Base-by-base conservation (phyloP, 139 green algal species). In the Chlamydomonas sp. region DNA sequence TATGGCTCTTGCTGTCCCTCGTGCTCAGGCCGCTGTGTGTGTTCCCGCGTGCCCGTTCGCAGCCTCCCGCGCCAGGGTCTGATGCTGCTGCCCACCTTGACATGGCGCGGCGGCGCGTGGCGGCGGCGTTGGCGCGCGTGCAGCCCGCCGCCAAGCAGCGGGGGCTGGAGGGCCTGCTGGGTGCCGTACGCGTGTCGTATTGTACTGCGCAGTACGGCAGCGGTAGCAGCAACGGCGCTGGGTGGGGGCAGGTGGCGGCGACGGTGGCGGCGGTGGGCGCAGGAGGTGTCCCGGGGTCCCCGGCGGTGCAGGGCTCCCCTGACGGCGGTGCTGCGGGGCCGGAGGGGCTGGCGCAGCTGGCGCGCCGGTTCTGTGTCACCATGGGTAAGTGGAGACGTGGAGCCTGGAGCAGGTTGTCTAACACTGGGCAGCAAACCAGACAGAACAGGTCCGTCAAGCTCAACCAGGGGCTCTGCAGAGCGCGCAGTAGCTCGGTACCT, bases 131-230 rank as follows among this genome's bases (percentile, higher is more conserved):
- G n/a, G 14, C 5, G 12, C 72, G 73, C 62, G 82, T 87, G 7
- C 6, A 60, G 1, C 61, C 60, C 16, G 12, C 31, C 3, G 1
- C 63, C n/a, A 87, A 87, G 71, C 82, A 79, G 31, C 58, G 58
- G 31, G 82, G 60, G 18, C 71, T 87, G 82, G 82, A 87, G 69
- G 82, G 82, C 12, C 61, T 79, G 82, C 71, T 87, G 82, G 82
- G 82, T 2, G 62, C 82, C 16, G 4, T 72, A 49, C 2, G 61
- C 31, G 31, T 49, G 31, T 49, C 31, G 31, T 49, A 49, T 49
- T 49, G 31, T 49, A 49, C 31, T 49, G 31, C 31, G 31, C 9
- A 67, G 57, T 16, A 12, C 57, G 12, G 63, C 63, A 7, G 80
- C 31, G 2, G 49, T 49, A 1, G 20, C 63, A 16, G 20, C 20